phyloP scores from a whole-genome alignment of 768 basidiomycete species.

The Clathrus columnatus region DNA sequence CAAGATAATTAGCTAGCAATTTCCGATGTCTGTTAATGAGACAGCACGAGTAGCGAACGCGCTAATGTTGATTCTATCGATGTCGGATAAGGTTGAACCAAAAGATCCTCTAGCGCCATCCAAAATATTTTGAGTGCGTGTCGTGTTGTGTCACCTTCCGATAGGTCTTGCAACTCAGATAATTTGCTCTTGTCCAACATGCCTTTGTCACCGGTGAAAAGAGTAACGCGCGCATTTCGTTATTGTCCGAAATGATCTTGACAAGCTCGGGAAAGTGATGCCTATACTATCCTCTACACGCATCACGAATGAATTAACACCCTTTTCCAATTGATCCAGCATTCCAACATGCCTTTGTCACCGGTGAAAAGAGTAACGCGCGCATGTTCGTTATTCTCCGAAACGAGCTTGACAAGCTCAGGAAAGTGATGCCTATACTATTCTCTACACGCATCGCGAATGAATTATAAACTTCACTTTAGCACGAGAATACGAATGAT shows the following conservation, averaged over 20 bases:
- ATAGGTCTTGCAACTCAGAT: constrained; percentile 63
- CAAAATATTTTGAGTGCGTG: constrained; percentile 84
- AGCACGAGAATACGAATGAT: constrained; percentile 94
- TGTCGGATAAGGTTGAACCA: constrained; percentile 83
- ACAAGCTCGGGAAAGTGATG: constrained; percentile 98
- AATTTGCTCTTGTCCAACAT: constrained; percentile 69
- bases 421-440: constrained; percentile 99
- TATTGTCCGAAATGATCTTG: constrained; percentile 87
- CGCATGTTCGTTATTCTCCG: constrained; percentile 93
- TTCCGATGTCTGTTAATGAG: constrained; percentile 88
- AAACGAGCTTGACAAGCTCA: constrained; percentile 85
- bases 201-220: constrained; percentile 88
- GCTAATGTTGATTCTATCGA: constrained; percentile 93
- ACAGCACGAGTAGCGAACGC: constrained; percentile 87
- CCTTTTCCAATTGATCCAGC: constrained; percentile 98
- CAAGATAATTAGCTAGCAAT: constrained; percentile 74
- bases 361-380: constrained; percentile 75
- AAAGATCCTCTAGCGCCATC: constrained; percentile 92
- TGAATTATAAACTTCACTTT: constrained; percentile 98
- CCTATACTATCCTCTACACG: constrained; percentile 98
- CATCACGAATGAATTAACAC: constrained; percentile 98
- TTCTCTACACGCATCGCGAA: constrained; percentile 98
- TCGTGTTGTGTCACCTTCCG: constrained; percentile 82
- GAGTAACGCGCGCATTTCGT: constrained; percentile 77
- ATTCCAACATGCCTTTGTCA: constrained; percentile 97